These are phyloP conservation scores for Alliaria petiolata DNA, from an alignment of 345 rosid genomes.

Conservation along the genomic window DNA sequence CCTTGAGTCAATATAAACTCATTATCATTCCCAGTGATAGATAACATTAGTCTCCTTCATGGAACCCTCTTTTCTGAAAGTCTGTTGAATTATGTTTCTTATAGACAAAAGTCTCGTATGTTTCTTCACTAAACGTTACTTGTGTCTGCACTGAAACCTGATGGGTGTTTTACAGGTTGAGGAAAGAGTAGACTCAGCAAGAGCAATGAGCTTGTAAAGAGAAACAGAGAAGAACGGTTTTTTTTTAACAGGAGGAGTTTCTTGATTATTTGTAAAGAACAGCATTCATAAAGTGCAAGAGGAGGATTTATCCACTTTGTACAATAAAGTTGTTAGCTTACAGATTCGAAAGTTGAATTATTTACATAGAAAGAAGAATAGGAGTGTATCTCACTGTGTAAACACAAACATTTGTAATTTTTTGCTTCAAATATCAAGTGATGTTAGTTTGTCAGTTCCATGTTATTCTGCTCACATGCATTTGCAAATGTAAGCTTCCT, in stretches of 20 bases:
- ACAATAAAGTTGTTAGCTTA: slow-evolving; percentile 20
- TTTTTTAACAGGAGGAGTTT: slow-evolving; percentile 12
- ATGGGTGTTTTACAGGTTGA: slow-evolving; percentile 43
- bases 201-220: slow-evolving; percentile 74
- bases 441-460: too few relatives aligned
- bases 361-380: slow-evolving; percentile 30
- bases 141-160: slow-evolving; percentile 4
- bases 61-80: background rate
- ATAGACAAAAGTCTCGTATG: background rate
- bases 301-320: slow-evolving; percentile 9
- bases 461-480: too few relatives aligned
- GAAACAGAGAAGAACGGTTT: background rate
- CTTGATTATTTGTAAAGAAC: slow-evolving; percentile 33
- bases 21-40: background rate
- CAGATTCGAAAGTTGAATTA: slow-evolving; percentile 12
- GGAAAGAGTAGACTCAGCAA: slow-evolving; percentile 50
- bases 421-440: too few relatives aligned
- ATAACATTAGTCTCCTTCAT: background rate
- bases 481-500: too few relatives aligned
- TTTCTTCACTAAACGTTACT: background rate
- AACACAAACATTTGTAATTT: slow-evolving; percentile 29
- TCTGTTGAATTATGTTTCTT: background rate
- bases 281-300: slow-evolving; percentile 29
- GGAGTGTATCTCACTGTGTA: slow-evolving; percentile 11
- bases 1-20: background rate